A percentile compares a stretch with the other conserved stretches of the same genome.
These are phyloP conservation scores for Chenopodium album DNA, from an alignment of 148 eudicot species.

Conservation along the genomic window DNA sequence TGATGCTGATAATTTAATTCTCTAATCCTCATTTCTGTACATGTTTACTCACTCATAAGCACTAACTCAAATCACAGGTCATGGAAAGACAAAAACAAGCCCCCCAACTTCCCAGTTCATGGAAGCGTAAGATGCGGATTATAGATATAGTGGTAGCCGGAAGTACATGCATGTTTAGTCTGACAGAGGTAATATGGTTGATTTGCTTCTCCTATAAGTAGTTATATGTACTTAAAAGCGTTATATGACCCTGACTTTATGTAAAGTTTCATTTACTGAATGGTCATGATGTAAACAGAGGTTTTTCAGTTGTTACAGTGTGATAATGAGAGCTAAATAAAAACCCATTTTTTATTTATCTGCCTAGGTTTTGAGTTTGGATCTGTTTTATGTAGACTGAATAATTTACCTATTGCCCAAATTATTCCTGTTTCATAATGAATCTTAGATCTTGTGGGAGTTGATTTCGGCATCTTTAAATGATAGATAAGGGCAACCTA, in stretches of 20 bases:
- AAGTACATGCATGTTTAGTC: conserved; percentile 1
- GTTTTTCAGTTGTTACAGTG: conserved; percentile 7
- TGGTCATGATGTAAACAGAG: conserved; percentile 10
- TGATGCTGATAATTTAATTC: not conserved
- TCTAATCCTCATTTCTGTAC: not conserved
- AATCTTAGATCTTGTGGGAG: not conserved
- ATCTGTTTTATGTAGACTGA: not conserved
- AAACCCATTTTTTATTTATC: not conserved
- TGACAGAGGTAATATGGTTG: conserved; percentile 15
- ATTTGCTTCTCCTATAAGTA: conserved; percentile 15
- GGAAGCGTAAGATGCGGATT: conserved; percentile 48
- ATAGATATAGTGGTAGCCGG: not conserved
- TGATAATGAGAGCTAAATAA: conserved; percentile 1
- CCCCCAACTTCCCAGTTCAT: conserved; percentile 73
- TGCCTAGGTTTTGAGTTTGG: not conserved
- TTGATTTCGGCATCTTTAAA: not conserved
- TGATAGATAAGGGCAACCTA: not conserved
- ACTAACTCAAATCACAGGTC: conserved; percentile 37
- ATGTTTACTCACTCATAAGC: not conserved
- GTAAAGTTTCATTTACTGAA: conserved; percentile 28
- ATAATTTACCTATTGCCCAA: not conserved
- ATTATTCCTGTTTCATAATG: not conserved
- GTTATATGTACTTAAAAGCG: conserved; percentile 9
- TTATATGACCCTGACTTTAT: conserved; percentile 8
- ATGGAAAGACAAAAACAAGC: conserved; percentile 54